phyloP scores from a whole-genome alignment of 106 monocot genomes.

The Dactylorhiza incarnata region DNA sequence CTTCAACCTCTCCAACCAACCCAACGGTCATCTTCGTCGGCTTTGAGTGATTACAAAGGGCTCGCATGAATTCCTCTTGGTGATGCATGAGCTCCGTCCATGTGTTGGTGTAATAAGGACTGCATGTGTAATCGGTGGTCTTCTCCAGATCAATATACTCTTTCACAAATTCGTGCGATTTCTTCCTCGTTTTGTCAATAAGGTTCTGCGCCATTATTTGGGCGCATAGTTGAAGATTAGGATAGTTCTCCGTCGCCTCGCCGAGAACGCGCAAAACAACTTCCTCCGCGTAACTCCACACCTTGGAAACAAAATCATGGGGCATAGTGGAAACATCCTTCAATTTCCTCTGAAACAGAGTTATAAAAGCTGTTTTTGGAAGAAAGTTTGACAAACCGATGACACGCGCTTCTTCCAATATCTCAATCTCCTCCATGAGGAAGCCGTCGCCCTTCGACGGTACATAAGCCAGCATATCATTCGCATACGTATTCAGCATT shows the following conservation, averaged over 20 bases:
- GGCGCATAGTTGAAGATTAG: slow-evolving; percentile 15
- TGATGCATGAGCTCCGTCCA: too few species aligned
- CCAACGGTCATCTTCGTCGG: too few species aligned
- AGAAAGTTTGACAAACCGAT: slow-evolving; percentile 8
- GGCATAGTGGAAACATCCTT: background rate
- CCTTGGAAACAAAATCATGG: background rate
- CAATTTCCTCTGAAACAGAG: background rate
- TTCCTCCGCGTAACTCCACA: slow-evolving; percentile 14
- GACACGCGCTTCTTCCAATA: slow-evolving; percentile 24
- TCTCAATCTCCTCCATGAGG: slow-evolving; percentile 36
- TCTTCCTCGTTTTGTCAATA: slow-evolving; percentile 19
- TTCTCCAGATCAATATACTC: slow-evolving; percentile 40
- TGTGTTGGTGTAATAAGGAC: slow-evolving; percentile 8
- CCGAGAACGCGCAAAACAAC: background rate
- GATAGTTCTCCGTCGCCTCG: slow-evolving; percentile 21
- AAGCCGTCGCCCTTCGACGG: background rate
- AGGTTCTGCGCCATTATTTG: slow-evolving; percentile 16
- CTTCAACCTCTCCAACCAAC: too few species aligned
- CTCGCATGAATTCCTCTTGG: too few species aligned
- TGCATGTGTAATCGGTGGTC: slow-evolving; percentile 18
- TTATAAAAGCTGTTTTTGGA: background rate
- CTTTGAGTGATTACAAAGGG: too few species aligned
- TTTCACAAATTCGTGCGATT: slow-evolving; percentile 10
- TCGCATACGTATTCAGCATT: slow-evolving; percentile 17
- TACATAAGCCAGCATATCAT: slow-evolving; percentile 6